Conservation (phyloP, 371 early-diverging fungal species). For the Rhizopus microsporus region DNA sequence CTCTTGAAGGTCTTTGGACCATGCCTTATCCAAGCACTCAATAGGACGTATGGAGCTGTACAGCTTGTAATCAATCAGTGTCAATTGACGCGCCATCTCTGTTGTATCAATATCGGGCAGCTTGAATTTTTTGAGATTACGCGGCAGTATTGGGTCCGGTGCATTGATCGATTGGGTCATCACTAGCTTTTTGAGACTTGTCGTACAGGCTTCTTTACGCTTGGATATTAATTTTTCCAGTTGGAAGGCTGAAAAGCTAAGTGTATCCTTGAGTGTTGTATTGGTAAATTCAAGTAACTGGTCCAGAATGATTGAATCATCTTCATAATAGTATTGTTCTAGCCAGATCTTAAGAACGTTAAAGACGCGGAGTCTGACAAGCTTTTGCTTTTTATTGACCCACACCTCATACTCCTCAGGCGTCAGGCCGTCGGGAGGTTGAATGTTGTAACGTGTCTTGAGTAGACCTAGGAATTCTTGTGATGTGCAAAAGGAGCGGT, state of each 20-base stretch:
- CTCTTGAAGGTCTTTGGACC: constrained; percentile 62
- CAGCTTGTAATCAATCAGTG: constrained; percentile 80
- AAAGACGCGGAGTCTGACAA: constrained; percentile 85
- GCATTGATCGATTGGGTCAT: constrained; percentile 55
- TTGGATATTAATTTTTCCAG: constrained; percentile 73
- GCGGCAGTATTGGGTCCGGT: constrained; percentile 72
- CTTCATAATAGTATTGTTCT: constrained; percentile 82
- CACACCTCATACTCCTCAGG: constrained; percentile 70
- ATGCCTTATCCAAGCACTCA: constrained; percentile 89
- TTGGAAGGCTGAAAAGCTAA: constrained; percentile 74
- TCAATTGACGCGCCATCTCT: constrained; percentile 93
- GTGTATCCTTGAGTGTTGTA: constrained; percentile 68
- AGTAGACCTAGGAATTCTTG: constrained; percentile 70
- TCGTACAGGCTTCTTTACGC: constrained; percentile 54
- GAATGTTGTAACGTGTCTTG: constrained; percentile 73
- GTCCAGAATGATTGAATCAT: constrained; percentile 63
- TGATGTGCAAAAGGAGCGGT: constrained; percentile 84
- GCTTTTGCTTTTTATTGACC: constrained; percentile 80
- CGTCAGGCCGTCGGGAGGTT: constrained; percentile 67
- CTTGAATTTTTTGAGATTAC: constrained; percentile 61
- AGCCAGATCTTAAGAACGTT: constrained; percentile 93
- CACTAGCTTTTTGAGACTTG: constrained; percentile 63
- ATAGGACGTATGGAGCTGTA: constrained; percentile 79
- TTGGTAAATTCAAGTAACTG: constrained; percentile 74
- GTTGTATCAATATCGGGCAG: constrained; percentile 86